phyloP scores from a whole-genome alignment of 2,329 filamentous ascomycete species.

The Fusarium sp. region DNA sequence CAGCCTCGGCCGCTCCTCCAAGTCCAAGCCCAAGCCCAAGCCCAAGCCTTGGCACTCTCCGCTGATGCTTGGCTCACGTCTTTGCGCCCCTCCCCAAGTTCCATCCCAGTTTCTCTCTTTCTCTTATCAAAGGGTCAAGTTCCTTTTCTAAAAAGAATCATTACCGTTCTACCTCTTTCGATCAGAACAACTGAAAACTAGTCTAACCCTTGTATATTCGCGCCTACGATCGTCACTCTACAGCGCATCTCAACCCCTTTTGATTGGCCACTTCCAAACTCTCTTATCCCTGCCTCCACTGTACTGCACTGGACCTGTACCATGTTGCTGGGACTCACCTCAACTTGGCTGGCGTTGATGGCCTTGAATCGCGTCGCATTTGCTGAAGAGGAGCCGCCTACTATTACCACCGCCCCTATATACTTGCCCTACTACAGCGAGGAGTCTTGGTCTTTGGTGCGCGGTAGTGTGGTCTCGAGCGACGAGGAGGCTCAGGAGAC shows the following conservation, averaged over 20 bases:
- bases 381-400: constrained; percentile 35
- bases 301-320: neutral
- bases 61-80: constrained; percentile 30
- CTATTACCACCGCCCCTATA: constrained; percentile 57
- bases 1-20: constrained; percentile 19
- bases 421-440: constrained; percentile 58
- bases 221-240: neutral
- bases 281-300: constrained; percentile 18
- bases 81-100: constrained; percentile 15
- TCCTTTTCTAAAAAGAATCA: constrained; percentile 25
- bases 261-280: constrained; percentile 13
- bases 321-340: constrained; percentile 30
- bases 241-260: neutral
- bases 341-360: constrained; percentile 43
- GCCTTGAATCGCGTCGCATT: constrained; percentile 41
- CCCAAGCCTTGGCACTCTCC: constrained; percentile 43
- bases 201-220: constrained; percentile 4
- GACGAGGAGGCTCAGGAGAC: constrained; percentile 53
- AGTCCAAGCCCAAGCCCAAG: neutral
- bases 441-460: constrained; percentile 57
- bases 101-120: constrained; percentile 12
- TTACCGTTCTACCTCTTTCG: constrained; percentile 11
- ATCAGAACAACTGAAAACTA: neutral
- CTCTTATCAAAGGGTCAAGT: neutral
- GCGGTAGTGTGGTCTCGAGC: constrained; percentile 58